Conservation (phyloP, 139 green algal genomes). For the Tetradesmus obliquus region DNA sequence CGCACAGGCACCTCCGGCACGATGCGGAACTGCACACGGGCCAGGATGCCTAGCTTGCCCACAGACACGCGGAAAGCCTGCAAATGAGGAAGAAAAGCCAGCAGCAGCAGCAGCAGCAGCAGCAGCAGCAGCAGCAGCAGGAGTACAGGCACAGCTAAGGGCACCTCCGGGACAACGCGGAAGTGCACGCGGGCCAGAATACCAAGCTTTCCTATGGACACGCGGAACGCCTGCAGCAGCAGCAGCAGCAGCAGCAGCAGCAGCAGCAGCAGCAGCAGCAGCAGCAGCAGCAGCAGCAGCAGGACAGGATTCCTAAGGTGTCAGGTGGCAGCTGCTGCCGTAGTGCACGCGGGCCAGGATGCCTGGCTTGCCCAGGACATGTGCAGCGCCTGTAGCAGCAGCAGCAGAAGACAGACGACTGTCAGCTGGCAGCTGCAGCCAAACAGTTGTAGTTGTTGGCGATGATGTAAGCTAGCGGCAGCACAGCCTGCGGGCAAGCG, state of each 20-base stretch:
- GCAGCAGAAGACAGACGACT: too few species aligned
- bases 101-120: neutral
- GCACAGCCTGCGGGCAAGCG: too few species aligned
- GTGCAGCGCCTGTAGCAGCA: too few species aligned
- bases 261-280: too few species aligned
- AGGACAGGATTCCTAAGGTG: neutral
- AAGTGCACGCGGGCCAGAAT: constrained; percentile 52
- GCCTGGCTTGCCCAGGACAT: constrained; percentile 67
- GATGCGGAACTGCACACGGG: constrained; percentile 58
- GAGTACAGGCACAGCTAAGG: neutral
- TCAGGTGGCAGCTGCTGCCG: too few species aligned
- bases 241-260: neutral
- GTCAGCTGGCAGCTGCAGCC: too few species aligned
- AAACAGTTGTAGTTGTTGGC: too few species aligned
- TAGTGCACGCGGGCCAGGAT: constrained; percentile 52
- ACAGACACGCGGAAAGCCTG: constrained; percentile 63
- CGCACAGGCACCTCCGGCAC: constrained; percentile 51
- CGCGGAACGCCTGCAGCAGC: constrained; percentile 49
- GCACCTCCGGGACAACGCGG: neutral
- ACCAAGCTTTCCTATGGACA: constrained; percentile 66
- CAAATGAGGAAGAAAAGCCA: neutral
- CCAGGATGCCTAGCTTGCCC: constrained; percentile 70
- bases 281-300: too few species aligned
- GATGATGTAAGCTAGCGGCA: too few species aligned
- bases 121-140: too few species aligned